These are phyloP conservation scores for Phytophthora pluvialis DNA, from an alignment of 352 stramenopile species.

Conservation along the genomic window DNA sequence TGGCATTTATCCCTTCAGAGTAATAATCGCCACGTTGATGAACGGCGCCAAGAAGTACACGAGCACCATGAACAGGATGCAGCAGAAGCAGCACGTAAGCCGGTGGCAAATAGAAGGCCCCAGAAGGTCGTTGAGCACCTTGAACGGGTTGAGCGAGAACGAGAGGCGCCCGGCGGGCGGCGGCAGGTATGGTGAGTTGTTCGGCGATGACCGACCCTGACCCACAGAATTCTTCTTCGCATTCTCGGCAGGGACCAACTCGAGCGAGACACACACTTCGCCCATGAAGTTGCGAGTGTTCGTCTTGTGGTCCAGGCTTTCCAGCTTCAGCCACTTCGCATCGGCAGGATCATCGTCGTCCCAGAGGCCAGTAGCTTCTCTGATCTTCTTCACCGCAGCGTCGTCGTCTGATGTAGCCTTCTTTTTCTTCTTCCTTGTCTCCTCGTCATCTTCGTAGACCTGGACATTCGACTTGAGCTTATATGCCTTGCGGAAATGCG, in stretches of 20 bases:
- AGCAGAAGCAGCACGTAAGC: slow-evolving; percentile 88
- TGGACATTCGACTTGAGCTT: slow-evolving; percentile 79
- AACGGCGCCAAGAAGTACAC: slow-evolving; percentile 88
- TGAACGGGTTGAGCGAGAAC: slow-evolving; percentile 93
- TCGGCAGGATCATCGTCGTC: slow-evolving; percentile 83
- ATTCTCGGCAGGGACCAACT: slow-evolving; percentile 89
- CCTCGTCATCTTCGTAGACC: slow-evolving; percentile 85
- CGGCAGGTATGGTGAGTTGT: slow-evolving; percentile 93
- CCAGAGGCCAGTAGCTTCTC: slow-evolving; percentile 85
- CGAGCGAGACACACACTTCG: slow-evolving; percentile 86
- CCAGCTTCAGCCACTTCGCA: slow-evolving; percentile 85
- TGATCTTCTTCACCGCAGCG: slow-evolving; percentile 82
- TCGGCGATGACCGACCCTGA: slow-evolving; percentile 87
- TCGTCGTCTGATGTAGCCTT: slow-evolving; percentile 80
- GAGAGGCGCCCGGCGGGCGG: slow-evolving; percentile 90
- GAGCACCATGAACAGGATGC: slow-evolving; percentile 83
- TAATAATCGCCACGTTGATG: slow-evolving; percentile 84
- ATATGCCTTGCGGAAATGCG: slow-evolving; percentile 81
- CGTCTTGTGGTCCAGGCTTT: slow-evolving; percentile 83
- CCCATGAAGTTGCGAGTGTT: slow-evolving; percentile 86
- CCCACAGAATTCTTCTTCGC: slow-evolving; percentile 83
- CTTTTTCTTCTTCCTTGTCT: slow-evolving; percentile 79
- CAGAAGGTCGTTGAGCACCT: slow-evolving; percentile 87
- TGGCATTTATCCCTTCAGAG: slow-evolving; percentile 54
- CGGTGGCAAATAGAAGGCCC: slow-evolving; percentile 88